Evolutionary conservation across 2,329 filamentous ascomycete genomes (phyloP), one percentile per base, ranked within the genome.

Genomic region (Pyrenophora teres): DNA sequence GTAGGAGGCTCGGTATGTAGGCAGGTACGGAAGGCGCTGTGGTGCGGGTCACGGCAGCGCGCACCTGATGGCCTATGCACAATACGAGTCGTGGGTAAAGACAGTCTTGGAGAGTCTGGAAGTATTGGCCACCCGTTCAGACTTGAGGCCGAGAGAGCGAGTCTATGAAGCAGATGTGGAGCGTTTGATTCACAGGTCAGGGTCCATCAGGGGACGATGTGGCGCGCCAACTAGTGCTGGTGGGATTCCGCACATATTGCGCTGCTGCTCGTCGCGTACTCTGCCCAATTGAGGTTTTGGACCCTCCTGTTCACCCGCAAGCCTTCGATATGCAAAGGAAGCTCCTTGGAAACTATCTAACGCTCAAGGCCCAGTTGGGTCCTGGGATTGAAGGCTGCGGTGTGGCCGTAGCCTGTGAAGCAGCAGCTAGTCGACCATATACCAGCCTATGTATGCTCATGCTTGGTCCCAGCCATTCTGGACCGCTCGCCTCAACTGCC

Each of bases 401-500:
- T 48, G 39, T 36, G 21, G 30, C 40, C 40, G 32, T 45, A n/a
- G 21, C 40, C 36, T 40, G 33, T 19, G 19, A 33, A 25, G 27
- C 38, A 42, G 21, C 12, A 35, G 31, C 40, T 51, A 36, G 36
- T 40, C 36, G 35, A 40, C 27, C 27, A 33, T 18, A 27, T 38
- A 19, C 6, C 36, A 36, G 35, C 44, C 41, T 40, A 40, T 5
- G 39, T 40, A 40, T 5, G 39, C 48, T 27, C 4, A 25, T 13
- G 33, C 36, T 23, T 41, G 31, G 18, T 44, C 37, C 40, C 53
- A 59, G 57, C 55, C 50, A 36, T 40, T 47, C 51, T 43, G 42
- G 27, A 40, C 56, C 47, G 55, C 52, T 59, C 57, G 40, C 40
- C 45, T 52, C 46, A 52, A 52, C 46, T 49, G 54, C 54, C 57